These are phyloP conservation scores for Speleostelium caveatum DNA, from an alignment of 78 protist genomes.

Conservation along the genomic window DNA sequence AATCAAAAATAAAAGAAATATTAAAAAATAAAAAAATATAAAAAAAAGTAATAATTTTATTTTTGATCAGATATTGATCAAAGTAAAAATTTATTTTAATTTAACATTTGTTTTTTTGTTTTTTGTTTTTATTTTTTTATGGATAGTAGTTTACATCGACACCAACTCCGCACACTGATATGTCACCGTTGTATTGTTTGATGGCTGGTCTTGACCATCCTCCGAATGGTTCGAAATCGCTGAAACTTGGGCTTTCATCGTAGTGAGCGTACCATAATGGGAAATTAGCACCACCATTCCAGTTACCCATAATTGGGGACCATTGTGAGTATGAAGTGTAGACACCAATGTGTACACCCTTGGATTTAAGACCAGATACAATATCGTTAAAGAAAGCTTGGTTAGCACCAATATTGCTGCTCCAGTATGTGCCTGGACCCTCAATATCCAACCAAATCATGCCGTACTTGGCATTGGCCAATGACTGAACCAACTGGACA, in stretches of 20 bases:
- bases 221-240: slow-evolving; percentile 78
- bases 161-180: slow-evolving; percentile 34
- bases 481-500: background rate
- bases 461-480: slow-evolving; percentile 12
- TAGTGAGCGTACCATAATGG: slow-evolving; percentile 80
- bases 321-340: slow-evolving; percentile 57
- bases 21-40: no score
- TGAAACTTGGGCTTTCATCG: slow-evolving; percentile 45
- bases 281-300: slow-evolving; percentile 4
- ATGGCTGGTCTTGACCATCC: slow-evolving; percentile 75
- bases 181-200: slow-evolving; percentile 70
- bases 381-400: slow-evolving; percentile 34
- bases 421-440: slow-evolving; percentile 60
- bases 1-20: no score
- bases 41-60: no score
- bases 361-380: background rate
- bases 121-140: no score
- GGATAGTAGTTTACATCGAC: slow-evolving; percentile 29
- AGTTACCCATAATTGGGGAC: slow-evolving; percentile 45
- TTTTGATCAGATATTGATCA: no score
- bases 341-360: slow-evolving; percentile 62
- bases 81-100: no score
- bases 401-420: slow-evolving; percentile 2
- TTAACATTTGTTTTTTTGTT: no score
- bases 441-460: slow-evolving; percentile 82